Base-by-base conservation (phyloP, 106 monocot species). In the Dioscorea dumetorum region DNA sequence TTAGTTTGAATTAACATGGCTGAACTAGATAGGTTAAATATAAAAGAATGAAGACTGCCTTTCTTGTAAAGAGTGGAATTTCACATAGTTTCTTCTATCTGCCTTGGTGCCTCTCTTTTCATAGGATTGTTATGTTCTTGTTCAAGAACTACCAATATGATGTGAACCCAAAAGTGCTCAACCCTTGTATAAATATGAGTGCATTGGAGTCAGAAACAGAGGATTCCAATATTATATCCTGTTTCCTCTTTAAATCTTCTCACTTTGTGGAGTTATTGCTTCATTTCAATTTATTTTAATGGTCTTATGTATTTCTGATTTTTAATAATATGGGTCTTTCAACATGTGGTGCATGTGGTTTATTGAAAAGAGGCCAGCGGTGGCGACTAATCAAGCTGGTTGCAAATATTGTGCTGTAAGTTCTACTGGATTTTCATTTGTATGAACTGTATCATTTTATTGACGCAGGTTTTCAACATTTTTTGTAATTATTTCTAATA, bases 391-490 rank as follows among this genome's bases (percentile, higher is more conserved):
- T 51, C 70, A 77, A 65, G 19, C 73, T n/a, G 68, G 62, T 59
- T 91, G 91, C 87, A 87, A 87, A 51, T 87, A 80, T 75, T 87
- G 91, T 70, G 28, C 69, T 70, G 91, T 91, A 82, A 84, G 91
- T 87, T 10, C 60, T 19, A 14, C 9, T 13, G 24, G 41, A 41
- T 41, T 41, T 41, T 10, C 41, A 8, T 3, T 41, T 22, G 13
- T 68, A 28, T 34, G 24, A 33, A 20, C 50, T 48, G n/a, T 66
- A 8, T 74, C 22, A 18, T n/a, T 64, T 33, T 64, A n/a, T 32
- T 63, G 32, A 63, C 35, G 24, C 12, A 1, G 8, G 23, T 12
- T 63, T 11, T 22, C 21, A 61, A 61, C 14, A 61, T 22, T 8
- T 54, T 54, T 54, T 54, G 5, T 8, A 2, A 13, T 53, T 34